phyloP scores from a whole-genome alignment of 768 basidiomycete species.

The Mycena amicta region DNA sequence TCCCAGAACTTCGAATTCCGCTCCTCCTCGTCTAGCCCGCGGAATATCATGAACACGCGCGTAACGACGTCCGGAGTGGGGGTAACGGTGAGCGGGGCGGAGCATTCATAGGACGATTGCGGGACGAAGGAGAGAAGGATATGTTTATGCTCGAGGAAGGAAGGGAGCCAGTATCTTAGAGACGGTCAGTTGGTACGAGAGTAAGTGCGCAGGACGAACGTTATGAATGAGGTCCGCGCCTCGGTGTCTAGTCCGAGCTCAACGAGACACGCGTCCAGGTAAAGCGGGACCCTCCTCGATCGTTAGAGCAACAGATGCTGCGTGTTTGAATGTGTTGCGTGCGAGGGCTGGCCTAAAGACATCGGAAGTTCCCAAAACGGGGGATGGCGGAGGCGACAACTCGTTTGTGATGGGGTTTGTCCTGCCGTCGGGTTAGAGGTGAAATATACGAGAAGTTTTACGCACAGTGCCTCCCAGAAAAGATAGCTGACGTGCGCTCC shows the following conservation, averaged over 20 bases:
- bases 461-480: constrained; percentile 42
- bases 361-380: not conserved
- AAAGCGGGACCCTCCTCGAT: constrained; percentile 20
- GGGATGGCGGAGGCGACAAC: not conserved
- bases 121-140: constrained; percentile 38
- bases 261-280: constrained; percentile 29
- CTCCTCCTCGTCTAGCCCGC: constrained; percentile 19
- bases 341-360: not conserved
- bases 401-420: not conserved
- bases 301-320: constrained; percentile 22
- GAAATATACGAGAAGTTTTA: not conserved
- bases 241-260: constrained; percentile 32
- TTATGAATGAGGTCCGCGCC: constrained; percentile 39
- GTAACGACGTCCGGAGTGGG: constrained; percentile 35
- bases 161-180: constrained; percentile 33
- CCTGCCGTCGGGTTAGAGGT: not conserved
- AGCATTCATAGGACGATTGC: constrained; percentile 35
- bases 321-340: not conserved
- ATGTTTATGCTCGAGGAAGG: constrained; percentile 28
- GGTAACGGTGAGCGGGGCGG: constrained; percentile 30
- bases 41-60: constrained; percentile 39
- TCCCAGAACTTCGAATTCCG: constrained; percentile 5
- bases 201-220: too few relatives aligned
- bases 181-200: constrained; percentile 18
- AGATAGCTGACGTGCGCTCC: constrained; percentile 35